A percentile compares a stretch with the other conserved stretches of the same genome.
Conservation (phyloP, 2,329 filamentous ascomycete genomes). For the Paracorniculantispora psalliotae region DNA sequence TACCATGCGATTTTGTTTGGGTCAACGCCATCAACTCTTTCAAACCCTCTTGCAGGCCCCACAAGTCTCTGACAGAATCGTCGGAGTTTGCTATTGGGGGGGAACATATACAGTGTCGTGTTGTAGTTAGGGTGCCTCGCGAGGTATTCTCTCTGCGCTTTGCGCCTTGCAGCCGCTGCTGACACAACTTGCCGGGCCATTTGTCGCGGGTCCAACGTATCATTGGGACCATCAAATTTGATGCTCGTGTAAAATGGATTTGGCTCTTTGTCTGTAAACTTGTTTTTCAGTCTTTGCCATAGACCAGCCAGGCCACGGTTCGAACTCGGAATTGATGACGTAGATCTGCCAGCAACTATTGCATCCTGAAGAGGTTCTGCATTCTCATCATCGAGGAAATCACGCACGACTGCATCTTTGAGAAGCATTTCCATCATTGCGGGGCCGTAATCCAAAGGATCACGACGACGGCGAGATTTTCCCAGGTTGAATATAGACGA, state of each 20-base stretch:
- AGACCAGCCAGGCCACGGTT: conserved; percentile 45
- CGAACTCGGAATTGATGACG: not conserved
- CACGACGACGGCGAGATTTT: conserved; percentile 57
- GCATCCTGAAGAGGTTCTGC: conserved; percentile 26
- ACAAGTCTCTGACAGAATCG: conserved; percentile 84
- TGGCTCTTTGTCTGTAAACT: conserved; percentile 64
- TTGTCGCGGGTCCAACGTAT: conserved; percentile 74
- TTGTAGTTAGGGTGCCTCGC: conserved; percentile 86
- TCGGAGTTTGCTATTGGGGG: conserved; percentile 70
- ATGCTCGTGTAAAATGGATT: conserved; percentile 90
- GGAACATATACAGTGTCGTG: conserved; percentile 83
- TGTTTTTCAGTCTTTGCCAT: conserved; percentile 55
- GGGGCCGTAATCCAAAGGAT: conserved; percentile 86
- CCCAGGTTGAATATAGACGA: conserved; percentile 64
- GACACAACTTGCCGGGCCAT: conserved; percentile 89
- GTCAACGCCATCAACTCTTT: conserved; percentile 83
- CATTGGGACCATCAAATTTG: conserved; percentile 65
- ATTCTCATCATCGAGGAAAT: conserved; percentile 75
- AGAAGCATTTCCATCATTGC: conserved; percentile 93
- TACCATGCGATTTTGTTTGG: conserved; percentile 92
- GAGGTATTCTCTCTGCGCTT: conserved; percentile 86
- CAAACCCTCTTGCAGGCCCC: conserved; percentile 79
- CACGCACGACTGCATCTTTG: conserved; percentile 90
- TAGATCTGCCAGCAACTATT: conserved; percentile 18
- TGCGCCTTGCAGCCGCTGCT: conserved; percentile 75